Evolutionary conservation across 208 protist species (phyloP).

Genomic region (Naegleria fowleri): DNA sequence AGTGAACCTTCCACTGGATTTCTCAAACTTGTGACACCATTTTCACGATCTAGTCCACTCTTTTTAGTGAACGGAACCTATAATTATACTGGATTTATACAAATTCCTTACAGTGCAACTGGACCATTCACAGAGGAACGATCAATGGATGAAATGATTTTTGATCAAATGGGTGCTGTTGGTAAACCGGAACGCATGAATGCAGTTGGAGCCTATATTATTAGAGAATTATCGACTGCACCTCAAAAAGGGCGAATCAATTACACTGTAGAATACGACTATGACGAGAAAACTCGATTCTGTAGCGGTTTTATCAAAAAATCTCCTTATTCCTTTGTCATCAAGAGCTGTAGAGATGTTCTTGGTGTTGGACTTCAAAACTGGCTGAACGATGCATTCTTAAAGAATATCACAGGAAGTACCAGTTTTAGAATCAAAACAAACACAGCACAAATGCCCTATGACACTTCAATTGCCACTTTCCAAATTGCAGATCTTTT

Average conservation of each 20-base stretch:
- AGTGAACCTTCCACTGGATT: not conserved
- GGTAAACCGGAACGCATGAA: not conserved
- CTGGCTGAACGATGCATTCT: slow-evolving; percentile 4
- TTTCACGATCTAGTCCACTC: not conserved
- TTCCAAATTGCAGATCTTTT: not conserved
- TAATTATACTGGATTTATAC: not conserved
- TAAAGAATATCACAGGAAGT: not conserved
- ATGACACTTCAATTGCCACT: not conserved
- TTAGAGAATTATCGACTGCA: not conserved
- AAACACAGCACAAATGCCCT: not conserved
- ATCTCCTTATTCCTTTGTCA: not conserved
- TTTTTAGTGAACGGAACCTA: not conserved
- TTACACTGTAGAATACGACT: not conserved
- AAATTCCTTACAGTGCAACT: not conserved
- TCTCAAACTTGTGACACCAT: not conserved
- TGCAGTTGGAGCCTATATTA: not conserved
- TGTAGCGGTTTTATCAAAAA: not conserved
- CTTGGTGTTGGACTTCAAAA: not conserved
- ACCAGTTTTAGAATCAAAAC: not conserved
- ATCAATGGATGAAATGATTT: not conserved
- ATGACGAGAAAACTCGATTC: not conserved
- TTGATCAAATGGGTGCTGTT: not conserved
- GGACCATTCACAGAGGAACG: not conserved
- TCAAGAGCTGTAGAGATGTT: not conserved
- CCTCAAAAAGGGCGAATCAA: not conserved